A percentile compares a stretch with the other conserved stretches of the same genome.
Evolutionary conservation across 2,329 filamentous ascomycete genomes (phyloP).

Genomic region (Tolypocladium guangdongense): DNA sequence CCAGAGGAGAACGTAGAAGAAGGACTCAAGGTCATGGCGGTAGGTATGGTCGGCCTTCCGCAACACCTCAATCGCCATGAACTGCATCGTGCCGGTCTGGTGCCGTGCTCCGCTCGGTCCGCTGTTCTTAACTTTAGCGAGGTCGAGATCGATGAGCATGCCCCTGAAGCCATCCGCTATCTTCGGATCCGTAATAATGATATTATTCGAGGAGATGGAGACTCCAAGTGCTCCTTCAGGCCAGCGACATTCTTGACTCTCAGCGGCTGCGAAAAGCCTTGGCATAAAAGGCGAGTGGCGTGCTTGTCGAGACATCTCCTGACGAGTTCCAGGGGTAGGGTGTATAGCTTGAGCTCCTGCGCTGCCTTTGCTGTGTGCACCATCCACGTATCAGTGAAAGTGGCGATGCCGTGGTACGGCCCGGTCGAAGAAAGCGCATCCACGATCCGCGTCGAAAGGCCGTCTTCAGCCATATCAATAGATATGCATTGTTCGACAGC

Average conservation of each 20-base stretch:
- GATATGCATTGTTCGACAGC: too few species aligned
- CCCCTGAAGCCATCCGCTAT: slow-evolving; percentile 12
- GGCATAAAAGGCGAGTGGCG: too few species aligned
- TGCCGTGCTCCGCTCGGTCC: slow-evolving; percentile 12
- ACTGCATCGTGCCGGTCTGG: slow-evolving; percentile 17
- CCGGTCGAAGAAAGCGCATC: too few species aligned
- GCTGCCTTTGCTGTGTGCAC: too few species aligned
- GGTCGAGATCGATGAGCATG: slow-evolving; percentile 10
- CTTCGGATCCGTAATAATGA: not conserved
- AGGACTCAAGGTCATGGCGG: slow-evolving; percentile 4
- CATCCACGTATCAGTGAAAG: too few species aligned
- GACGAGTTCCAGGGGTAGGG: too few species aligned
- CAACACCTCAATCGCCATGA: slow-evolving; percentile 23
- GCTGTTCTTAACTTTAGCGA: slow-evolving; percentile 6
- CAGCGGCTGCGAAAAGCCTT: too few species aligned
- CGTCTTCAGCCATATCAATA: too few species aligned
- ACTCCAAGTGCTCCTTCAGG: not conserved
- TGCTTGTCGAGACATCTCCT: too few species aligned
- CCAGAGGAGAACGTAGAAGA: not conserved
- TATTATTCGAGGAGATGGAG: not conserved
- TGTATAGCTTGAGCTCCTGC: too few species aligned
- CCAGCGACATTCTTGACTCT: slow-evolving; percentile 2
- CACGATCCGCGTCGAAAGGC: too few species aligned
- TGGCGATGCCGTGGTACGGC: too few species aligned
- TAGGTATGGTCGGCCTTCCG: slow-evolving; percentile 13